Conservation (phyloP, 768 basidiomycete genomes). For the Russula griseocarnosa region DNA sequence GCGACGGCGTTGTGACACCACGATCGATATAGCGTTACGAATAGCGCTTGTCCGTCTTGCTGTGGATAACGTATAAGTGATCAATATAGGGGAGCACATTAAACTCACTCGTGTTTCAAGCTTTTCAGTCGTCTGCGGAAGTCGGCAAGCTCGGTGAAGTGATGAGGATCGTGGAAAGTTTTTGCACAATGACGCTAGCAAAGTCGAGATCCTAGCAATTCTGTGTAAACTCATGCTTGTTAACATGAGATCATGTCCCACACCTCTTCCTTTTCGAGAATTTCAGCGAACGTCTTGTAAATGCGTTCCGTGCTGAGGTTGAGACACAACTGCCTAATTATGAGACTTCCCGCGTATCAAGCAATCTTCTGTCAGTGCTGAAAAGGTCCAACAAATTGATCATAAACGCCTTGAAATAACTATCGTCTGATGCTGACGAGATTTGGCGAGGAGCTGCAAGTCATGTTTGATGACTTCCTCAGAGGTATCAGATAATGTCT, state of each 20-base stretch:
- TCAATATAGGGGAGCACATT: not conserved
- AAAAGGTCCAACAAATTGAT: constrained; percentile 91
- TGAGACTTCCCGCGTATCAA: constrained; percentile 90
- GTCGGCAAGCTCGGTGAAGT: constrained; percentile 92
- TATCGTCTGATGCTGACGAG: constrained; percentile 90
- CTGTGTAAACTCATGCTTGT: not conserved
- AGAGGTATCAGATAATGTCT: constrained; percentile 93
- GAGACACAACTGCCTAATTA: constrained; percentile 90
- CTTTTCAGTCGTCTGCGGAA: constrained; percentile 91
- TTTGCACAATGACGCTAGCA: constrained; percentile 95
- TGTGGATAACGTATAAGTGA: constrained; percentile 30
- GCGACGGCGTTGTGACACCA: constrained; percentile 99
- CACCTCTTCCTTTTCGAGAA: constrained; percentile 96
- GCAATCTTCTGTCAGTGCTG: constrained; percentile 84
- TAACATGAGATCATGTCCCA: not conserved
- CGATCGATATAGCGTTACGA: constrained; percentile 89
- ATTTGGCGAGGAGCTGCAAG: constrained; percentile 95
- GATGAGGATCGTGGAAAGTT: constrained; percentile 92
- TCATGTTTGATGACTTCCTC: constrained; percentile 99
- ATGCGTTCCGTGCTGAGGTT: constrained; percentile 94
- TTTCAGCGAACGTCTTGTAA: constrained; percentile 93
- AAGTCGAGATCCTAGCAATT: constrained; percentile 84
- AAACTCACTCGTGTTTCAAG: constrained; percentile 79
- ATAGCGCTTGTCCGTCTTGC: constrained; percentile 96
- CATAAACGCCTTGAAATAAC: constrained; percentile 95